Percentiles rank a stretch among this genome's conserved stretches.
Evolutionary conservation across 2,329 filamentous ascomycete genomes (phyloP).

Genomic region (Metarhizium brunneum): DNA sequence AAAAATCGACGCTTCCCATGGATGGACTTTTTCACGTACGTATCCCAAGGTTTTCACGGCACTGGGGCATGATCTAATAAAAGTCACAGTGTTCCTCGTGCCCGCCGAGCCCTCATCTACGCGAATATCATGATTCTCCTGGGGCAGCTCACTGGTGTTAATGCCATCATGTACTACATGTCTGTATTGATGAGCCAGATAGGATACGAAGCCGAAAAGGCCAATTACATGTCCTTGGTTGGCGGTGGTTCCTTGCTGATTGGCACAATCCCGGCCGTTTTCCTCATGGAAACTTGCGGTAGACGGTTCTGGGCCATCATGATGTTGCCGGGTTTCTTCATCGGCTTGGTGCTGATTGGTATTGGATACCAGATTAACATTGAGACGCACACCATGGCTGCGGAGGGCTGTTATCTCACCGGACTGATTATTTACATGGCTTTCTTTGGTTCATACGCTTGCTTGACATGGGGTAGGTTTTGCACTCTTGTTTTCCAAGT

Average conservation of each 20-base stretch:
- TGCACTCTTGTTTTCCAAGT: neutral
- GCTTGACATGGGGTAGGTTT: constrained; percentile 43
- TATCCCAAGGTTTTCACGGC: neutral
- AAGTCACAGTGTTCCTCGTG: constrained; percentile 41
- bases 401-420: constrained; percentile 53
- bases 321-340: constrained; percentile 64
- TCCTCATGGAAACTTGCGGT: constrained; percentile 64
- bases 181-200: constrained; percentile 56
- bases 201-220: constrained; percentile 51
- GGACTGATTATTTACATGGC: constrained; percentile 61
- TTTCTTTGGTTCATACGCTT: constrained; percentile 59
- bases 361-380: constrained; percentile 49
- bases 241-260: constrained; percentile 59
- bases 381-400: constrained; percentile 32
- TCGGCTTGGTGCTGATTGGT: constrained; percentile 59
- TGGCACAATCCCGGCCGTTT: constrained; percentile 58
- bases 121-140: constrained; percentile 62
- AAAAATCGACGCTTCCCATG: constrained; percentile 52
- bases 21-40: constrained; percentile 61
- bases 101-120: constrained; percentile 56
- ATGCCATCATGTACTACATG: constrained; percentile 68
- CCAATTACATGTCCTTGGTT: constrained; percentile 68
- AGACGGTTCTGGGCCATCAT: constrained; percentile 66
- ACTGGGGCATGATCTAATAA: neutral
- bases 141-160: constrained; percentile 63